Conservation (phyloP, 1,139 yeast genomes). For the Candida sanyaensis region DNA sequence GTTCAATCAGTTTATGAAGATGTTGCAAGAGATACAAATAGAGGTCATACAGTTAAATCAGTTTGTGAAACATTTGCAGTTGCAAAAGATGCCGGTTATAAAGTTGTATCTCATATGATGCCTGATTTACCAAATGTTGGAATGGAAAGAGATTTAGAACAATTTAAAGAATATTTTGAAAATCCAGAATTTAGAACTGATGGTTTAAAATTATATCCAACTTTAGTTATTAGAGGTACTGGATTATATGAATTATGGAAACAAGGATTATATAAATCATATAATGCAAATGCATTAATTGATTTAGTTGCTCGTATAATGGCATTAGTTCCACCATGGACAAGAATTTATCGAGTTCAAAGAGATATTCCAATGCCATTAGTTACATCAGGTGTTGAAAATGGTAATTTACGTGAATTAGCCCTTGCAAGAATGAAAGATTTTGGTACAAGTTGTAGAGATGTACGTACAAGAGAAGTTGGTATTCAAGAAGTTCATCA, state of each 20-base stretch:
- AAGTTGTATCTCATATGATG: constrained; percentile 99
- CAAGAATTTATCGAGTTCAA: constrained; percentile 96
- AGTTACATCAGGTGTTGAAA: constrained; percentile 97
- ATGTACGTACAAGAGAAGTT: constrained; percentile 97
- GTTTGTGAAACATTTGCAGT: constrained; percentile 95
- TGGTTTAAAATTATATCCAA: constrained; percentile 93
- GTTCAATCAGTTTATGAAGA: constrained; percentile 98
- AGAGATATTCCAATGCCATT: constrained; percentile 99
- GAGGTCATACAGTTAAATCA: constrained; percentile 97
- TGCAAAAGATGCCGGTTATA: constrained; percentile 97
- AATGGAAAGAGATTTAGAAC: constrained; percentile 96
- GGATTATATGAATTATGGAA: constrained; percentile 98
- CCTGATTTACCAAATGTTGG: constrained; percentile 99
- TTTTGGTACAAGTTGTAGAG: constrained; percentile 94
- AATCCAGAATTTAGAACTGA: constrained; percentile 97
- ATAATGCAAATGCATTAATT: constrained; percentile 90
- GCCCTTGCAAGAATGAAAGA: constrained; percentile 98
- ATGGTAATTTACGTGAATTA: constrained; percentile 92
- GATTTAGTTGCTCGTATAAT: constrained; percentile 93
- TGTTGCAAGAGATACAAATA: constrained; percentile 96
- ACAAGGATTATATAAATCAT: constrained; percentile 89
- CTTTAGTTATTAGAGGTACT: constrained; percentile 95
- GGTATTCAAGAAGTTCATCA: constrained; percentile 99
- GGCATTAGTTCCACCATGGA: constrained; percentile 99
- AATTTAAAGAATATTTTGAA: constrained; percentile 93